Evolutionary conservation across 2,329 filamentous ascomycete species (phyloP), one percentile per base, ranked within the genome.

Genomic region (Hypoxylon sp.): DNA sequence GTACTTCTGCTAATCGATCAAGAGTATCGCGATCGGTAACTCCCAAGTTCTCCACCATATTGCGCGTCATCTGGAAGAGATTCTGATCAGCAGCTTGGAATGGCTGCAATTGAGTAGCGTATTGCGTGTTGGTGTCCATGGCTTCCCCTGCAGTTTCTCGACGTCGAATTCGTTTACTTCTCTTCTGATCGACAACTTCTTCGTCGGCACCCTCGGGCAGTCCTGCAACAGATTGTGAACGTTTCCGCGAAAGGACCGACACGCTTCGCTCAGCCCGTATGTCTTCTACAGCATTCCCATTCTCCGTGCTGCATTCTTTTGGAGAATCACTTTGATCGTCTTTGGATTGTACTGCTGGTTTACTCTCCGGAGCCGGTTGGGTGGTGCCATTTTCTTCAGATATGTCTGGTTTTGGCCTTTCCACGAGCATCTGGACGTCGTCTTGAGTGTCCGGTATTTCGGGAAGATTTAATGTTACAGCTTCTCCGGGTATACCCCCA

Each of bases 131-230:
- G 5, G 86, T 82, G 66, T 90, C 87, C 13, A 85, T 77, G 0
- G 80, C 78, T 53, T 89, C 88, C 37, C 87, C 88, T 10, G 85
- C 82, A 3, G 84, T 86, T 47, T 91, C 89, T 59, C 90, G 84
- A 17, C 88, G 85, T 50, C 90, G 84, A 31, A 89, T 89, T 54
- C 90, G 83, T 74, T 92, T 92, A 77, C 89, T 91, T 63, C 89
- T 83, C 74, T 90, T 91, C 59, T 87, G 86, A 10, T 86, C 83
- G 1, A 81, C 81, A 24, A 82, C 84, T 35, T 91, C 88, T 57
- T 91, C 88, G 6, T 89, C 87, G 0, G 75, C 81, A 0, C 78
- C 82, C 2, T 90, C 88, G 0, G 82, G 82, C 14, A 91, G 78
- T 2, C 88, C 88, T 3, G 89, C 89, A 31, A 81, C 79, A 10